Base-by-base conservation (phyloP, 805 yeast genomes). In the Pichia eremophila region DNA sequence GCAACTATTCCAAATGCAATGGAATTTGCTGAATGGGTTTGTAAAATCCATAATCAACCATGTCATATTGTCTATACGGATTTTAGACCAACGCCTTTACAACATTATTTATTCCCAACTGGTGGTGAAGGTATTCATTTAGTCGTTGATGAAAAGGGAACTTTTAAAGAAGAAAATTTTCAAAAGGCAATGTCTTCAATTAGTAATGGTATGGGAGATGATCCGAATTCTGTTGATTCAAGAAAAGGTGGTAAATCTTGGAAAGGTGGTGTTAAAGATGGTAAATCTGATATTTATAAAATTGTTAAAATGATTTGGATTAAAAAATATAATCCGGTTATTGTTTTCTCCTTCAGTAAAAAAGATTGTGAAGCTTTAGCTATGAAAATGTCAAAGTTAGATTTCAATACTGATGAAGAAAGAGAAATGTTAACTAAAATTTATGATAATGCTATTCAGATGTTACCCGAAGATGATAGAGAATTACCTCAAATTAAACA, bases 1-100 rank as follows among this genome's bases (percentile, higher is more conserved):
- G 99, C 99, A 5, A 93, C 99, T 0, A 98, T 93, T 8, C 99
- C 99, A n/a, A 93, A 93, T 62, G 91, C 99, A 0, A 85, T 77
- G 62, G 99, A 93, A 62, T 93, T 93, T 73, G 99, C 99, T 10
- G 86, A 84, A 54, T 93, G 99, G 99, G 91, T 93, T 18, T 98
- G 99, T 5, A 75, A 99, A 64, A 93, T 99, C 0, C 91, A 93
- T 61, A 90, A 87, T 57, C 91, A 90, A 63, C 95, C 93, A 58
- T 91, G 93, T 9, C 91, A 93, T 58, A 98, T 93, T 43, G 93
- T 93, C 19, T 88, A 96, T 0, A 93, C 99, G 0, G 89, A 95
- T 12, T 86, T 93, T 63, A 81, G 99, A 62, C 99, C 99, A 0
- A 95, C 91, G 22, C 99, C 99, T 0, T 68, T 93, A 48, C 96